These are phyloP conservation scores for Chaetoceros tenuissimus DNA, from an alignment of 108 stramenopile species.

Conservation along the genomic window DNA sequence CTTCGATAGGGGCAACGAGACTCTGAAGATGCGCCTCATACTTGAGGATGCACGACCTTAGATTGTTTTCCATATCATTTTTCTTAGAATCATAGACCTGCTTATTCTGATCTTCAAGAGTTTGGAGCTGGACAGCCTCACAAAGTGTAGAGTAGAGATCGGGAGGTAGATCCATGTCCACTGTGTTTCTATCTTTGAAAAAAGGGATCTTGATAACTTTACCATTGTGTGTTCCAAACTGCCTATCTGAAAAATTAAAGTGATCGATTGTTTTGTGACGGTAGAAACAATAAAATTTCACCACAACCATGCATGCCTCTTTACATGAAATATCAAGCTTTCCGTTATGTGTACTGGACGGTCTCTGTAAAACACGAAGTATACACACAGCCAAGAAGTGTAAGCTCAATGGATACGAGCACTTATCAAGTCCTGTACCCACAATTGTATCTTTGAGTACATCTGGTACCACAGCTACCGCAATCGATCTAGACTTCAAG, in stretches of 20 bases:
- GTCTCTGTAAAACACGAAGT: conserved; percentile 50
- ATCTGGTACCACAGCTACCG: conserved; percentile 59
- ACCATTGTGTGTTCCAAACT: conserved; percentile 8
- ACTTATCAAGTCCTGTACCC: conserved; percentile 18
- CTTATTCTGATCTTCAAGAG: conserved; percentile 13
- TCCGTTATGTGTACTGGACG: conserved; percentile 41
- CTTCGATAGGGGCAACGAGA: conserved; percentile 17
- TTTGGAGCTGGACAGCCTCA: conserved; percentile 23
- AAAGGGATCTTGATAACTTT: conserved; percentile 50
- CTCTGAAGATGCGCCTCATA: too few species aligned
- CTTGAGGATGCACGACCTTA: too few species aligned
- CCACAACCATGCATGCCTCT: conserved; percentile 64
- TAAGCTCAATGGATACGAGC: conserved; percentile 69
- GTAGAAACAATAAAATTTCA: conserved; percentile 70
- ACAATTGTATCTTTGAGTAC: conserved; percentile 31
- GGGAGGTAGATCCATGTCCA: conserved; percentile 27
- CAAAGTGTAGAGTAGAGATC: conserved; percentile 40
- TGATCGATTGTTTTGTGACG: conserved; percentile 42
- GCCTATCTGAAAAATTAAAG: conserved; percentile 14
- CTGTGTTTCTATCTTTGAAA: conserved; percentile 8
- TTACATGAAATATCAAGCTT: conserved; percentile 52
- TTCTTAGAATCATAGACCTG: conserved; percentile 20
- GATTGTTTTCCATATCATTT: conserved; percentile 20
- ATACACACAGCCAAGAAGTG: conserved; percentile 66
- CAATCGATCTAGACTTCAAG: conserved; percentile 24